Conservation (phyloP, 2,329 filamentous ascomycete genomes). For the Trichoderma sp. region DNA sequence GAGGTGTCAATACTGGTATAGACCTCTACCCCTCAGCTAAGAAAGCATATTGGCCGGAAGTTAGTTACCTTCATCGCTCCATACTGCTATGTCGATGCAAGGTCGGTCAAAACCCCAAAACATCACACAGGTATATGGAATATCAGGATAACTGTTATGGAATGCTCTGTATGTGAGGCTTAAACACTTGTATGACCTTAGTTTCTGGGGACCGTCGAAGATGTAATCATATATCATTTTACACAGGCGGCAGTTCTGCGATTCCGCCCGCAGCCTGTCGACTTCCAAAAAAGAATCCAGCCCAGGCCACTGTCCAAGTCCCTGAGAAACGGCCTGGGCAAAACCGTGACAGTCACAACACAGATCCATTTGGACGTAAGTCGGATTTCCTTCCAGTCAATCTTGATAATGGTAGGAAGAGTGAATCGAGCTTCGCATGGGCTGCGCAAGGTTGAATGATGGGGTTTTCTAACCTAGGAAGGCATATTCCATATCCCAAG, state of each 20-base stretch:
- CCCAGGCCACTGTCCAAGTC: not conserved
- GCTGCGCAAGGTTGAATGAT: not conserved
- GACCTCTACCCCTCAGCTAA: not conserved
- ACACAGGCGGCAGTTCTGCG: not conserved
- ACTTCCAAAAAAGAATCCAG: not conserved
- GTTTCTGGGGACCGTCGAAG: not conserved
- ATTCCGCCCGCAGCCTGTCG: not conserved
- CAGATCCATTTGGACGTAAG: not conserved
- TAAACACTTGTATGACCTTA: accelerated
- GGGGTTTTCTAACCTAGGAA: not conserved
- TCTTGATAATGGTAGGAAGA: not conserved
- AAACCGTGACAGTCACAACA: not conserved
- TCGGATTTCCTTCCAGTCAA: not conserved
- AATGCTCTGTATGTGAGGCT: not conserved
- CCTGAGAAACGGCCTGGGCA: not conserved
- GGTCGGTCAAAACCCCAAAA: not conserved
- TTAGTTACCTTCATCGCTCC: not conserved
- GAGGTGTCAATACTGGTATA: not conserved
- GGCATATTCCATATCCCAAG: not conserved
- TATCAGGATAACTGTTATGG: accelerated
- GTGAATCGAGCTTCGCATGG: not conserved
- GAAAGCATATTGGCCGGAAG: not conserved
- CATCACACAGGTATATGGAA: not conserved
- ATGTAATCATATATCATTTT: not conserved
- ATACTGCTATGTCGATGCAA: not conserved